phyloP scores from a whole-genome alignment of 768 basidiomycete genomes.

The Auricularia sp. region DNA sequence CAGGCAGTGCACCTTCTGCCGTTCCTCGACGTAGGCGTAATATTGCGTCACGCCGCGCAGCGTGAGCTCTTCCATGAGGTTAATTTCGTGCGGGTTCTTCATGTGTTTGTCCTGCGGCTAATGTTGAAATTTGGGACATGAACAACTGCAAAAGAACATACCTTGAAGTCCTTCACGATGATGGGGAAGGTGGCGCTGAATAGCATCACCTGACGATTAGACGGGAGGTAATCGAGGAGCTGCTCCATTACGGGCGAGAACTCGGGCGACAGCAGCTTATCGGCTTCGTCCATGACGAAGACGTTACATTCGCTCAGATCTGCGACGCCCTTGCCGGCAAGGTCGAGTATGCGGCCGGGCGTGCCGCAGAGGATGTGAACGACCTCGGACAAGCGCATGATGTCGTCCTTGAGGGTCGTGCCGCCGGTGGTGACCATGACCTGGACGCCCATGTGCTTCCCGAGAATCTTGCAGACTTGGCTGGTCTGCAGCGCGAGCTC shows the following conservation, averaged over 20 bases:
- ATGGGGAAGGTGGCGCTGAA: conserved; percentile 99
- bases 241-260: conserved; percentile 99
- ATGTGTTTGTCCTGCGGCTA: conserved; percentile 81
- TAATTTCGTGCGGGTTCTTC: conserved; percentile 92
- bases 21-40: conserved; percentile 98
- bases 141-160: conserved; percentile 22
- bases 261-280: conserved; percentile 94
- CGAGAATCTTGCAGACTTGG: conserved; percentile 96
- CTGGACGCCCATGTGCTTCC: conserved; percentile 90
- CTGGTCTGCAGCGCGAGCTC: conserved; percentile 96
- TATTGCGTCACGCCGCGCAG: conserved; percentile 98
- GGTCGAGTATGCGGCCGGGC: conserved; percentile 89
- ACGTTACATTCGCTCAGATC: conserved; percentile 91
- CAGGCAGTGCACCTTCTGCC: conserved; percentile 98
- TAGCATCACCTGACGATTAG: conserved; percentile 91
- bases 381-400: conserved; percentile 76
- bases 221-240: conserved; percentile 73
- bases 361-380: conserved; percentile 98
- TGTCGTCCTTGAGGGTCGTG: conserved; percentile 96
- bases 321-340: conserved; percentile 86
- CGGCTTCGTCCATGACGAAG: conserved; percentile 99
- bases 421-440: conserved; percentile 99
- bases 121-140: conserved; percentile 12
- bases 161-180: conserved; percentile 99
- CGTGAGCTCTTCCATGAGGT: conserved; percentile 99